Evolutionary conservation across 2,329 filamentous ascomycete species (phyloP), one percentile per base, ranked within the genome.

Genomic region (Magnaporthiopsis poae): DNA sequence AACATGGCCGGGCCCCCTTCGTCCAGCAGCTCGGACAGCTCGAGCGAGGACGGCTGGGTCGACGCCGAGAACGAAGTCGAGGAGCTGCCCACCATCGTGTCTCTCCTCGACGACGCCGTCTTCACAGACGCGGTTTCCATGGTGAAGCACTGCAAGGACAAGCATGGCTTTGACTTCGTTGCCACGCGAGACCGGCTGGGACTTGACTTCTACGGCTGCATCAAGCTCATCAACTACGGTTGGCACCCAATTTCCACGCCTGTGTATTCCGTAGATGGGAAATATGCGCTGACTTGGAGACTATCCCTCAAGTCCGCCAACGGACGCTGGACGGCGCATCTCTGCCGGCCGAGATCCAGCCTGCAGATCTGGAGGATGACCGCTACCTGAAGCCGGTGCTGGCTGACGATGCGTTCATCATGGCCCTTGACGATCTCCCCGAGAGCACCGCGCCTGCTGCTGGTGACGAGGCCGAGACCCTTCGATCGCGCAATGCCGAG

Each of bases 341-440:
- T 8, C 74, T 86, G 3, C 86, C 86, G 0, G 81, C 84, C 67
- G 77, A 88, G 61, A 87, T 91, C 67, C 81, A 86, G 2, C 80
- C 80, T 52, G 79, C 81, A 2, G 81, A 87, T 33, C 87, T 97
- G 69, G 82, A 87, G n/a, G 86, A 92, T 68, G 94, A 98, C 69
- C 83, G 84, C 70, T 96, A 88, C 73, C 81, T 99, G 67, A 90
- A 90, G 74, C 95, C 95, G 0, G 88, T 92, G 4, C 79, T 99
- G 9, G 89, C 95, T 67, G 92, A 97, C 71, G 95, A 99, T 75
- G 90, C 93, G 4, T 80, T 98, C 65, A 86, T 99, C 39, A 92
- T 96, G 74, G 90, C 86, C 66, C 81, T 99, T 27, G 94, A 96
- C 69, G 95, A 97, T 69, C 80, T 96, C 25, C 81, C 83, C 12